Percentiles rank a stretch among this genome's conserved stretches.
These are phyloP conservation scores for Globisporangium iwayamae DNA, from an alignment of 352 stramenopile species.

Conservation along the genomic window DNA sequence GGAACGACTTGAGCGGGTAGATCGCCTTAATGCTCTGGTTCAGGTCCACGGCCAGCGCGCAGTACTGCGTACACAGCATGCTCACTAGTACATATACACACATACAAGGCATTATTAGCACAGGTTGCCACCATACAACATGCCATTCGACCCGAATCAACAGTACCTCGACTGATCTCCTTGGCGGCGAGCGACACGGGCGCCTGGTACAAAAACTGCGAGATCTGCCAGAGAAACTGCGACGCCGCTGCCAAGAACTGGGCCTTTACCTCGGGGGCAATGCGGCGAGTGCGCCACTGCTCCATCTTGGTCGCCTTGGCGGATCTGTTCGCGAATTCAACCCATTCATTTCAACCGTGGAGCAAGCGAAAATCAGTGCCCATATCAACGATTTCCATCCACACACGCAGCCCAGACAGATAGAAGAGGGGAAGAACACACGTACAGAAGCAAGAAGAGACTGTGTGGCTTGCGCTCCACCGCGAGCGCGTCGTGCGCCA, in stretches of 20 bases:
- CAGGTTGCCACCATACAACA: background rate
- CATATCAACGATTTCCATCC: background rate
- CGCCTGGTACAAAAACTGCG: conserved; percentile 49
- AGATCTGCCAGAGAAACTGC: conserved; percentile 38
- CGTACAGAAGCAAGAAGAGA: conserved; percentile 48
- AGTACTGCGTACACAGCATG: conserved; percentile 47
- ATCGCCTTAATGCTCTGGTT: conserved; percentile 58
- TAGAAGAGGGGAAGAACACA: background rate
- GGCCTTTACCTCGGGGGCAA: conserved; percentile 16
- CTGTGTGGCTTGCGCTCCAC: conserved; percentile 48
- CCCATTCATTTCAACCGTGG: background rate
- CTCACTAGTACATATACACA: conserved; percentile 33
- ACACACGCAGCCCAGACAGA: background rate
- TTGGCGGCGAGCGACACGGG: conserved; percentile 44
- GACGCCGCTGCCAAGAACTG: conserved; percentile 22
- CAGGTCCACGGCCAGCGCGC: conserved; percentile 39
- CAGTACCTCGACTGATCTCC: conserved; percentile 50
- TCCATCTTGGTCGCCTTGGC: conserved; percentile 61
- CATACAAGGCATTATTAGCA: background rate
- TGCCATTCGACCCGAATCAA: background rate
- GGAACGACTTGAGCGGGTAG: conserved; percentile 66
- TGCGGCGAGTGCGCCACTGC: conserved; percentile 24
- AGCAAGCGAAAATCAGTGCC: background rate
- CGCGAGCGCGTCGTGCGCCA: conserved; percentile 46
- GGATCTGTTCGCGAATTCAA: conserved; percentile 20